Percentiles rank a stretch among this genome's conserved stretches.
Evolutionary conservation across 2,329 filamentous ascomycete genomes (phyloP).

Genomic region (Blastomyces emzantsi): DNA sequence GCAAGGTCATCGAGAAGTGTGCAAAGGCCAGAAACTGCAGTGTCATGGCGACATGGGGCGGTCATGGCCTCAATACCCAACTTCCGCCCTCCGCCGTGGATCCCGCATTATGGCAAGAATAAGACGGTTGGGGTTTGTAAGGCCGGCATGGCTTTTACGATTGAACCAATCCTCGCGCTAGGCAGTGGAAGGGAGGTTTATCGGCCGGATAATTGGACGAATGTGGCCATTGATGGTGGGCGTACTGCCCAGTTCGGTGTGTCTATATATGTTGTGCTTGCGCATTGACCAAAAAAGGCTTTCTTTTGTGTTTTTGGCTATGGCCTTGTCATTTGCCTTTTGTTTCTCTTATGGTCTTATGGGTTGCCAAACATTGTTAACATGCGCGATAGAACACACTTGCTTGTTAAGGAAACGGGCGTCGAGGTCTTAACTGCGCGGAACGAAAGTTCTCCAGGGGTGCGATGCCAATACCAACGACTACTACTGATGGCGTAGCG

Average conservation of each 20-base stretch:
- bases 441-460: constrained; percentile 61
- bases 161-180: constrained; percentile 88
- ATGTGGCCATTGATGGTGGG: constrained; percentile 76
- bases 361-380: constrained; percentile 10
- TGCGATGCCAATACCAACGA: constrained; percentile 46
- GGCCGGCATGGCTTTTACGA: constrained; percentile 91
- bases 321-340: too few relatives aligned
- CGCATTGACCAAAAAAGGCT: not conserved
- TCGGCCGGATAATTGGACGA: constrained; percentile 96
- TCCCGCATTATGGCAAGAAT: constrained; percentile 92
- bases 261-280: constrained; percentile 9
- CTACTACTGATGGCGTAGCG: not conserved
- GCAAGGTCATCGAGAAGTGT: constrained; percentile 82
- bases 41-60: constrained; percentile 84
- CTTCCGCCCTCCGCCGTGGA: constrained; percentile 83
- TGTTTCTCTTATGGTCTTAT: not conserved
- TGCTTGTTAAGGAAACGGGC: constrained; percentile 69
- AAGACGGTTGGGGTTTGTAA: constrained; percentile 86
- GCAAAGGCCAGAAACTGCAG: constrained; percentile 70
- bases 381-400: constrained; percentile 52
- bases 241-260: constrained; percentile 72
- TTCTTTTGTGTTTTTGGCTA: not conserved
- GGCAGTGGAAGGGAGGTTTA: constrained; percentile 79
- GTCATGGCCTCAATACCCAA: constrained; percentile 80
- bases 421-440: constrained; percentile 67